Conservation (phyloP, 345 rosid species). For the Trapa incisa region DNA sequence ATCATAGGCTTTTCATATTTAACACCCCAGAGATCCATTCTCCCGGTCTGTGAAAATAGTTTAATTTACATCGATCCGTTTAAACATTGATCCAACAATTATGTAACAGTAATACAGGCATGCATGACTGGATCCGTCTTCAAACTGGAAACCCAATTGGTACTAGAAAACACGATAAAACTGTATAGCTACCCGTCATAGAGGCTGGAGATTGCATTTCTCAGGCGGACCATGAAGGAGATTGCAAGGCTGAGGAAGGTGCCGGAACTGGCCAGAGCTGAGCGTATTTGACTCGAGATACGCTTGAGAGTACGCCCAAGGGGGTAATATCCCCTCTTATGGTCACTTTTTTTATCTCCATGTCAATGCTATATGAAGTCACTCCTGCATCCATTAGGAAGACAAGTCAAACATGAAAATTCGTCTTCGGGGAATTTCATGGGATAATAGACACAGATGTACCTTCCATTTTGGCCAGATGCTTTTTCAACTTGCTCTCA, state of each 20-base stretch:
- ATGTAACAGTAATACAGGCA: background rate
- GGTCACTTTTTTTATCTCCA: conserved; percentile 15
- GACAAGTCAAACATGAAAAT: background rate
- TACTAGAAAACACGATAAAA: background rate
- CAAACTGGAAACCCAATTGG: background rate
- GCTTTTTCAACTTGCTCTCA: conserved; percentile 86
- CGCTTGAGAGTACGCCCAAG: conserved; percentile 8
- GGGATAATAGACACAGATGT: background rate
- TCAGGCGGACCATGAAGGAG: conserved; percentile 7
- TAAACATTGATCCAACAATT: background rate
- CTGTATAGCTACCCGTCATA: background rate
- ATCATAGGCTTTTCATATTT: background rate
- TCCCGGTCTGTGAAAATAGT: background rate
- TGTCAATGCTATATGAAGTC: conserved; percentile 10
- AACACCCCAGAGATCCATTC: background rate
- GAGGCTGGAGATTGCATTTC: background rate
- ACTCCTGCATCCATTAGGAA: conserved; percentile 5
- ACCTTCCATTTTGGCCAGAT: conserved; percentile 95
- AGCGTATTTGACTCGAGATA: conserved; percentile 13
- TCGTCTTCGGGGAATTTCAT: too few species aligned
- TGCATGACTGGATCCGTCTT: background rate
- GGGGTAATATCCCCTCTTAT: conserved; percentile 9
- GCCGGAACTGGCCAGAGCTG: conserved; percentile 12
- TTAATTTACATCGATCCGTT: background rate
- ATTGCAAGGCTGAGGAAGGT: background rate